Evolutionary conservation across 441 rosid genomes (phyloP).

Genomic region (Rhodomyrtus psidioides): DNA sequence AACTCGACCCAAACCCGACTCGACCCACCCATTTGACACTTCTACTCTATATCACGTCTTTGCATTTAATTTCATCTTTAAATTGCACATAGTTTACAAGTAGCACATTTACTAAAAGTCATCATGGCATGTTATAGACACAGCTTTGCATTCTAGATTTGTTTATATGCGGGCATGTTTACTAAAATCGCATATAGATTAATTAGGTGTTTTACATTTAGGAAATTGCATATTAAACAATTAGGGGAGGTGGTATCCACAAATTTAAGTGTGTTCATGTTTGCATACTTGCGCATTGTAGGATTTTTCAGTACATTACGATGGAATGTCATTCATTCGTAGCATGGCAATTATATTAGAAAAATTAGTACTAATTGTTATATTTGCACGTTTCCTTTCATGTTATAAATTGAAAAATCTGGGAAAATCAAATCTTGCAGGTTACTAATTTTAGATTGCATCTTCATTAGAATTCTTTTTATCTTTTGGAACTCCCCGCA

Average conservation of each 20-base stretch:
- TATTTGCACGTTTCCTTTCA: too few relatives aligned
- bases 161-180: not conserved
- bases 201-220: not conserved
- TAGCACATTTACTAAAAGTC: not conserved
- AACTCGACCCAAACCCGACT: too few relatives aligned
- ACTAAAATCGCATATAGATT: not conserved
- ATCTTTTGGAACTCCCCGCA: too few relatives aligned
- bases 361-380: too few relatives aligned
- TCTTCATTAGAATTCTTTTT: not conserved
- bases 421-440: not conserved
- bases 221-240: not conserved
- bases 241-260: not conserved
- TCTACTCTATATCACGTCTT: not conserved
- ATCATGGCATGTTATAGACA: not conserved
- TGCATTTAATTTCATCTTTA: not conserved
- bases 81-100: not conserved
- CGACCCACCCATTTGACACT: too few relatives aligned
- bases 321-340: not conserved
- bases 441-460: not conserved
- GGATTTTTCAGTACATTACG: not conserved
- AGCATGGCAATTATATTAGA: not conserved
- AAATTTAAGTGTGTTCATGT: not conserved
- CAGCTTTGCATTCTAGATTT: not conserved
- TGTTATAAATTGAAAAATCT: accelerated
- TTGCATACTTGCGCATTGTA: not conserved